phyloP scores from a whole-genome alignment of 192 early-diverging fungal genomes.

The Coemansia sp. region DNA sequence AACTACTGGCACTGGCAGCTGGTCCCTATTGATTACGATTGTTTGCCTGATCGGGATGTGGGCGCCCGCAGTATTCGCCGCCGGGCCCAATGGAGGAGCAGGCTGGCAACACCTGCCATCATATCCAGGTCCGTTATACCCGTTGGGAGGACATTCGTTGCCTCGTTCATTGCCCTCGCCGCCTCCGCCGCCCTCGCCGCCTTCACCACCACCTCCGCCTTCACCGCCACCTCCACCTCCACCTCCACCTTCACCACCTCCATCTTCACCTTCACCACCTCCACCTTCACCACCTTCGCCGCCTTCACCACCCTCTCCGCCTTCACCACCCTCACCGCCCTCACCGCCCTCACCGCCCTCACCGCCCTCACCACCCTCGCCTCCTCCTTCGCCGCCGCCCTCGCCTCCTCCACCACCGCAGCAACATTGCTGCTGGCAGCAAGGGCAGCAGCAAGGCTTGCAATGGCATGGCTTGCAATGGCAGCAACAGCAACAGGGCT shows the following conservation, averaged over 20 bases:
- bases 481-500: conserved; percentile 46
- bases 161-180: neutral
- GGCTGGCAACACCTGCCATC: conserved; percentile 2
- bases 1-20: too few relatives aligned
- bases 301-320: conserved; percentile 8
- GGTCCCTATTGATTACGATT: neutral
- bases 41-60: neutral
- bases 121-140: conserved; percentile 4
- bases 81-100: conserved; percentile 12
- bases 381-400: conserved; percentile 8
- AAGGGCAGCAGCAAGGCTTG: conserved; percentile 32
- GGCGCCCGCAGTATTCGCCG: neutral
- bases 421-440: conserved; percentile 18
- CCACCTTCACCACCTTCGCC: conserved; percentile 13
- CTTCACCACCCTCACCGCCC: conserved; percentile 6
- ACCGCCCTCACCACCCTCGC: neutral
- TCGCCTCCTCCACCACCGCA: conserved; percentile 12
- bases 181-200: neutral
- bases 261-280: neutral
- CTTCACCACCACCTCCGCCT: neutral
- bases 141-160: neutral
- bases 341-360: conserved; percentile 7
- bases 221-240: conserved; percentile 2
- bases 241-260: neutral
- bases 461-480: conserved; percentile 37